Conservation (phyloP, 345 rosid species). For the Salix caprea region DNA sequence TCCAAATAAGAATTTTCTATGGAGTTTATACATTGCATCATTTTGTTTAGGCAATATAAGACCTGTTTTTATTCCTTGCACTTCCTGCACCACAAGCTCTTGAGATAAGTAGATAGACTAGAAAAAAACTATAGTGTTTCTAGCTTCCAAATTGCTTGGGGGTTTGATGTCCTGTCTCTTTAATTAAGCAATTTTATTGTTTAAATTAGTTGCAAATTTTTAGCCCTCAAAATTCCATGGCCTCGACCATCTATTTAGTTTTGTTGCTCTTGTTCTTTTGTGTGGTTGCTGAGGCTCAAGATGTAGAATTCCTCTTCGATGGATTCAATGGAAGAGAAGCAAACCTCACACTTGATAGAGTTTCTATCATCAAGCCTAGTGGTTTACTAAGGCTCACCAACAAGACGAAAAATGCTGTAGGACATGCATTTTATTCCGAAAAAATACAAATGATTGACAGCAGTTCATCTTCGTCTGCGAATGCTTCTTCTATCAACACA, state of each 20-base stretch:
- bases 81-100: too few relatives aligned
- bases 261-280: constrained; percentile 11
- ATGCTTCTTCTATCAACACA: constrained; percentile 42
- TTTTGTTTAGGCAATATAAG: background rate
- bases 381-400: constrained; percentile 52
- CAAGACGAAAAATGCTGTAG: constrained; percentile 19
- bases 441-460: constrained; percentile 25
- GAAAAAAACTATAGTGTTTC: too few relatives aligned
- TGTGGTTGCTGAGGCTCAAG: constrained; percentile 7
- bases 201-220: background rate
- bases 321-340: constrained; percentile 30
- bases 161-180: background rate
- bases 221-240: constrained; percentile 3
- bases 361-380: constrained; percentile 26
- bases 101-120: too few relatives aligned
- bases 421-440: constrained; percentile 45
- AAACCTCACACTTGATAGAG: constrained; percentile 15
- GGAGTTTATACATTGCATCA: background rate
- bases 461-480: background rate
- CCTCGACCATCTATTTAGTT: constrained; percentile 3
- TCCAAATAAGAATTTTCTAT: background rate
- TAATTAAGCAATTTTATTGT: background rate
- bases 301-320: constrained; percentile 29
- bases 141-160: too few relatives aligned
- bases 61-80: background rate